Conservation (phyloP, 2,329 filamentous ascomycete genomes). For the Beauveria caledonica region DNA sequence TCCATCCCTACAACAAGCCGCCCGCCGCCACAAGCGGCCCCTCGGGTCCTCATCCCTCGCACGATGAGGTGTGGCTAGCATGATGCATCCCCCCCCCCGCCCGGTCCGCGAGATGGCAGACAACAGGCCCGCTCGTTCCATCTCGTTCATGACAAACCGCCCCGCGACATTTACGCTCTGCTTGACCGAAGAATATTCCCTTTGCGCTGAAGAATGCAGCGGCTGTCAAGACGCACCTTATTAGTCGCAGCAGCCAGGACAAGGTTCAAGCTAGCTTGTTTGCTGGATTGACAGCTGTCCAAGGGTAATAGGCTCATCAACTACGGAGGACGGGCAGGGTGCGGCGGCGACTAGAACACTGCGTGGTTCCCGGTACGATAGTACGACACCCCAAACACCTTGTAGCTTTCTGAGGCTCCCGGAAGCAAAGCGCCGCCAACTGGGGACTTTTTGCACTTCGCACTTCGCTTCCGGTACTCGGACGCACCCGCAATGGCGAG, state of each 20-base stretch:
- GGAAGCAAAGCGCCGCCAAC: not conserved
- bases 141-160: not conserved
- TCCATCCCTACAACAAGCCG: too few species aligned
- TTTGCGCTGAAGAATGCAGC: not conserved
- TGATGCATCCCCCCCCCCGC: too few species aligned
- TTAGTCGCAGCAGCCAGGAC: not conserved
- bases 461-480: slow-evolving; percentile 1
- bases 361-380: not conserved
- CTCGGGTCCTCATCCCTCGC: not conserved
- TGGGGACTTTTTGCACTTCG: not conserved
- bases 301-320: not conserved
- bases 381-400: not conserved
- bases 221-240: not conserved
- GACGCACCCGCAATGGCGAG: not conserved
- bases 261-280: not conserved
- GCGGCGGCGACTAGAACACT: not conserved
- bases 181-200: not conserved
- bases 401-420: not conserved
- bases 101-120: not conserved
- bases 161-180: too few species aligned
- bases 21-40: too few species aligned
- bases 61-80: not conserved
- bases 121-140: not conserved
- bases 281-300: not conserved
- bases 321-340: too few species aligned